phyloP scores from a whole-genome alignment of 2,329 filamentous ascomycete genomes.

The Aspergillus cejpii region DNA sequence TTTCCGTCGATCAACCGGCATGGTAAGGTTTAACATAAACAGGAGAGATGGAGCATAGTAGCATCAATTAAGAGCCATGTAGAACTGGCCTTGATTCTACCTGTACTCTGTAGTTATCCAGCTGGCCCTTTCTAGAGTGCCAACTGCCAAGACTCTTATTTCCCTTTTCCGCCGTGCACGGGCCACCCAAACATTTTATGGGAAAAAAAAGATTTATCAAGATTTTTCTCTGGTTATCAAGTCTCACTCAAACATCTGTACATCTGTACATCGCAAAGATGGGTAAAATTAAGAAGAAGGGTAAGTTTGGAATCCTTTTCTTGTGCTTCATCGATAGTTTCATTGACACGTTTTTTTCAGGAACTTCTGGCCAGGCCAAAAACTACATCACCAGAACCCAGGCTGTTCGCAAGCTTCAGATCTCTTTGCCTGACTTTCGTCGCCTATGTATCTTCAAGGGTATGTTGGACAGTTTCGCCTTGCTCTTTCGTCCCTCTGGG shows the following conservation, averaged over 20 bases:
- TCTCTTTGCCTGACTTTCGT: conserved; percentile 94
- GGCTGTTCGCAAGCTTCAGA: conserved; percentile 94
- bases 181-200: conserved; percentile 21
- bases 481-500: not conserved
- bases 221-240: conserved; percentile 36
- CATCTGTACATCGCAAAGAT: conserved; percentile 42
- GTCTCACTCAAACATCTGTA: conserved; percentile 13
- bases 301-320: conserved; percentile 33
- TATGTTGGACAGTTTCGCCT: conserved; percentile 20
- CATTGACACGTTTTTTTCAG: conserved; percentile 33
- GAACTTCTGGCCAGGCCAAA: conserved; percentile 84
- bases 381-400: conserved; percentile 98
- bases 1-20: conserved; percentile 55
- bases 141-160: conserved; percentile 20
- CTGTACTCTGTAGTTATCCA: no score
- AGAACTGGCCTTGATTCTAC: no score
- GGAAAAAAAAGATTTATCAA: conserved; percentile 34
- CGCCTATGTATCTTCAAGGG: conserved; percentile 99
- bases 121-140: conserved; percentile 14
- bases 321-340: not conserved
- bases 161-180: conserved; percentile 27
- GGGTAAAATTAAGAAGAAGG: conserved; percentile 85
- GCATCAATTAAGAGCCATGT: conserved; percentile 1
- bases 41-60: conserved; percentile 5
- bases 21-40: conserved; percentile 22